Base-by-base conservation (phyloP, 2,329 filamentous ascomycete species). In the Exutisphaerella laricina region DNA sequence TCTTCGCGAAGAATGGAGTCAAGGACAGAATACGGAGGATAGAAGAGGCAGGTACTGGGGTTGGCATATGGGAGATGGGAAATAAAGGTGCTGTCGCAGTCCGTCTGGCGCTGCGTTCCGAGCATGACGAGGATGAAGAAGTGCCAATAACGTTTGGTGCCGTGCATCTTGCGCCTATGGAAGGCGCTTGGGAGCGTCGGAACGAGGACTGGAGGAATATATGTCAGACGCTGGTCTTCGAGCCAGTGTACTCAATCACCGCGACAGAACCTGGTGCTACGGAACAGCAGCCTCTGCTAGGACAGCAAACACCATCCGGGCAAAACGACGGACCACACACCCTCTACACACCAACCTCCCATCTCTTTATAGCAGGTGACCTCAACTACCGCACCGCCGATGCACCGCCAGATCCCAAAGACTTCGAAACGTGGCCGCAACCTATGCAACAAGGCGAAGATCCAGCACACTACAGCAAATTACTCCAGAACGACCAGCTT, bases 11-110 rank as follows among this genome's bases (percentile, higher is more conserved):
- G 43, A 73, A 82, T 2, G 68, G 73, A 31, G 57, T 77, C 30
- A 71, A 76, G 0, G 65, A 73, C 6, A 71, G 75, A 17, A 70
- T 96, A 39, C 69, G 70, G 40, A 71, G 77, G 57, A 69, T 92
- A n/a, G 77, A 87, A 51, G 81, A 79, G n/a, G 87, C 84, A 2
- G 85, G 85, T 40, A 83, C 88, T 2, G 89, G 92, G 0, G 84
- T 96, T 36, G 92, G 92, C 0, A 65, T 88, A 1, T 82, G 81
- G 45, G 84, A 90, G 37, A 92, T 95, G 84, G 92, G 88, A 12
- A 96, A 96, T 66, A 98, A 98, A 67, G 92, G 90, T 21, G 90
- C 88, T 3, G 84, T 94, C 1, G 92, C 84, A 0, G 73, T 90
- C 48, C 75, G 88, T 23, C 66, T 92, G 31, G 73, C 79, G 10